Conservation (phyloP, 371 early-diverging fungal species). For the Mortierella sp. region DNA sequence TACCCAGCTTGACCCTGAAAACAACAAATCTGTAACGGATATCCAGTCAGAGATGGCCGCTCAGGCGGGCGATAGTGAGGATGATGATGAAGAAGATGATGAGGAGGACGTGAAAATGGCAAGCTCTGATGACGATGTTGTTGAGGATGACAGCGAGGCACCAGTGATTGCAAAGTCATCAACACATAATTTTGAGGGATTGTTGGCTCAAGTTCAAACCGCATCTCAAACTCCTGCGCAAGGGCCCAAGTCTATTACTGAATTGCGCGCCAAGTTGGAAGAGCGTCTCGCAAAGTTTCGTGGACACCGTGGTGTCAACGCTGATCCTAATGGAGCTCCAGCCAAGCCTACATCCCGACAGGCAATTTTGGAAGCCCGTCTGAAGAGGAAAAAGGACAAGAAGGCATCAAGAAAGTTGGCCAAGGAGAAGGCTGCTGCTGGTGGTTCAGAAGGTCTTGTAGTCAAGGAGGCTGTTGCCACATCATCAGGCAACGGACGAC, state of each 20-base stretch:
- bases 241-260: conserved; percentile 63
- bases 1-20: conserved; percentile 64
- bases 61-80: conserved; percentile 50
- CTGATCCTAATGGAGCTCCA: conserved; percentile 51
- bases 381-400: conserved; percentile 81
- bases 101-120: conserved; percentile 14
- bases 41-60: conserved; percentile 62
- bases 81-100: conserved; percentile 54
- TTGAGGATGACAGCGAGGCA: conserved; percentile 56
- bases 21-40: conserved; percentile 64
- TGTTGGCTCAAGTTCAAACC: conserved; percentile 51
- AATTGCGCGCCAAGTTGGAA: conserved; percentile 78
- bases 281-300: conserved; percentile 78
- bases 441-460: conserved; percentile 61
- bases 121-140: conserved; percentile 23
- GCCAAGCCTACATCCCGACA: conserved; percentile 74
- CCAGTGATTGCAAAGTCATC: conserved; percentile 45
- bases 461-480: conserved; percentile 61
- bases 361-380: conserved; percentile 81
- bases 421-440: conserved; percentile 73
- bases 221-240: conserved; percentile 56
- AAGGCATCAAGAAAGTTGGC: conserved; percentile 76
- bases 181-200: conserved; percentile 54
- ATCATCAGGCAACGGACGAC: conserved; percentile 46
- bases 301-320: conserved; percentile 76